Base-by-base conservation (phyloP, 2,329 filamentous ascomycete genomes). In the Didymella pinodella region DNA sequence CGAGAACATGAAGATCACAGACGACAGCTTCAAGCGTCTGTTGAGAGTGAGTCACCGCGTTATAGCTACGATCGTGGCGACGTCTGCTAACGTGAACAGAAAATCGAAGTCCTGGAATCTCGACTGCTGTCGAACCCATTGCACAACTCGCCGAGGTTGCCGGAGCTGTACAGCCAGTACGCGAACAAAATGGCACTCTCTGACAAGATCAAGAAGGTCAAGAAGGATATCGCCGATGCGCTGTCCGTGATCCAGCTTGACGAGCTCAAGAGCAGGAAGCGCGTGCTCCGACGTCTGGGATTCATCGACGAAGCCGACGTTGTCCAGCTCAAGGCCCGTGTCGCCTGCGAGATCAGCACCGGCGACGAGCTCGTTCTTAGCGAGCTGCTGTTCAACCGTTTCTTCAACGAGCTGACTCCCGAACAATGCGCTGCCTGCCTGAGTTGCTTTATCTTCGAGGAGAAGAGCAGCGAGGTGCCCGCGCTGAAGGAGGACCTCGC, bases 261-360 rank as follows among this genome's bases (percentile, higher is more conserved):
- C 69, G 95, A 99, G 78, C 85, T 99, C 61, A 98, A 98, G 82
- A 93, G 91, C 64, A 90, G 95, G 62, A 99, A 97, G 82, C 90
- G 95, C 67, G 95, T 99, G 4, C 85, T 99, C 29, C 92, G 96
- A 46, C 92, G 95, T 53, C 86, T 99, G 11, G 92, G 91, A 4
- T 99, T 99, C 79, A 96, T 97, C 79, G 96, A 97, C 75, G 95
- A 98, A 60, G 86, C 88, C 51, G 95, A 98, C 75, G 93, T 99
- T 1, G 93, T 99, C 8, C 91, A 98, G 80, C 86, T 98, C 72
- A 99, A 99, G 81, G 95, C 94, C 11, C 91, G 96, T 55, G 96
- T 98, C 3, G 95, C 95, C 2, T 99, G 95, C 78, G 94, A 99
- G 80, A 98, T 99, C 65, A 97, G 92, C 63, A 97, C 94, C 0